Conservation (phyloP, 1,284 basidiomycete genomes). For the Ustilago xerochloae region DNA sequence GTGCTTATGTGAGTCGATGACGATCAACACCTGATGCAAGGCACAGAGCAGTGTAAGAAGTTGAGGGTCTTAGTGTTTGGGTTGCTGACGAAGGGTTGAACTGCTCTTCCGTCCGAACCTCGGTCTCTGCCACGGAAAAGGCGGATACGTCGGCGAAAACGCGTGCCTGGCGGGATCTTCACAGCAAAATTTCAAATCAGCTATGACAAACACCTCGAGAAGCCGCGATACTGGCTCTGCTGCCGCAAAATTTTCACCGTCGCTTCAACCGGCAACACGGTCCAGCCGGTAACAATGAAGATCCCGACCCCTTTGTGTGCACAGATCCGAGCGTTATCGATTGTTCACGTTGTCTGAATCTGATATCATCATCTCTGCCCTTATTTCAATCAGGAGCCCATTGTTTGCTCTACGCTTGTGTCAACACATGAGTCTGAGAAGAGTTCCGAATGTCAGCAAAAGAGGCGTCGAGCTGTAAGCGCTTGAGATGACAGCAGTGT, state of each 20-base stretch:
- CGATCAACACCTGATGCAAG: background rate
- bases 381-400: no score
- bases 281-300: no score
- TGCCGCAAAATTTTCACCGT: background rate
- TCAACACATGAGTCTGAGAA: no score
- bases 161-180: background rate
- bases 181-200: constrained; percentile 2
- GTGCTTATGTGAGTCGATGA: background rate
- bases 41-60: background rate
- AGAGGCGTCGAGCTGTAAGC: background rate
- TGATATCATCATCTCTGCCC: no score
- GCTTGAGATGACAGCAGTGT: background rate
- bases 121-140: background rate
- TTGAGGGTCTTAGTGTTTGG: background rate
- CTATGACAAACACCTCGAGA: background rate
- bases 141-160: constrained; percentile 8
- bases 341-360: no score
- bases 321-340: no score
- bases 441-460: no score
- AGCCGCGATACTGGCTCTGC: background rate
- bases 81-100: no score
- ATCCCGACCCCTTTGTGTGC: no score
- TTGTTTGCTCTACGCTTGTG: no score
- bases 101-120: constrained; percentile 4
- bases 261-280: background rate